Evolutionary conservation across 345 rosid species (phyloP), one percentile per base, ranked within the genome.

Genomic region (Pugionium cornutum): DNA sequence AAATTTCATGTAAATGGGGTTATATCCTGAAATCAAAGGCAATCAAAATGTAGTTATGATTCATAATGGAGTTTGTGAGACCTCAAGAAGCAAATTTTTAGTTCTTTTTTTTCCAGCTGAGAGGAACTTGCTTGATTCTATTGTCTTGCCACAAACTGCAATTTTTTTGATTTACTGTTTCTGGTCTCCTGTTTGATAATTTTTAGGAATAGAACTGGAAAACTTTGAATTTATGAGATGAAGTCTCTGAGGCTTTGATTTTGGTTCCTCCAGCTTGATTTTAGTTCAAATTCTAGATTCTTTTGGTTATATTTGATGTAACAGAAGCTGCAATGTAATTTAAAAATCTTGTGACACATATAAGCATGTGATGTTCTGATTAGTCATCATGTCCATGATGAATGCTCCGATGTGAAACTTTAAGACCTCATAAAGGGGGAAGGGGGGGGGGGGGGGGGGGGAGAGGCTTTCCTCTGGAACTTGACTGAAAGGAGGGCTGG

Each of bases 21-120:
- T 42, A 28, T 45, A 0, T 46, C 3, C 27, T 57, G 48, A 30
- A 48, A 25, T 50, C 9, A 46, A 37, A 47, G 5, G 31, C 41
- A 47, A 18, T 37, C 39, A 40, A 10, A 68, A 59, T 70, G 75
- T 63, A 55, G 36, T 26, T 62, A 33, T 53, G 56, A 62, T 53
- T 9, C 5, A 34, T 0, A 34, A 43, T 61, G 8, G 11, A 69
- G 61, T 47, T 61, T 35, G 41, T 52, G 54, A 69, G 32, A 60
- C 61, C 74, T 68, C 45, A 33, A 59, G 37, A 52, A 30, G 74
- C 25, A 2, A 1, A 18, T 18, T 10, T 50, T 60, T 51, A 26
- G 49, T 31, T 57, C 36, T 18, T 41, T 11, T 10, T 5, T 26
- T 53, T 33, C 28, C 27, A 66, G 44, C 60, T 53, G 32, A 63